Evolutionary conservation across 345 rosid genomes (phyloP).

Genomic region (Salix viminalis): DNA sequence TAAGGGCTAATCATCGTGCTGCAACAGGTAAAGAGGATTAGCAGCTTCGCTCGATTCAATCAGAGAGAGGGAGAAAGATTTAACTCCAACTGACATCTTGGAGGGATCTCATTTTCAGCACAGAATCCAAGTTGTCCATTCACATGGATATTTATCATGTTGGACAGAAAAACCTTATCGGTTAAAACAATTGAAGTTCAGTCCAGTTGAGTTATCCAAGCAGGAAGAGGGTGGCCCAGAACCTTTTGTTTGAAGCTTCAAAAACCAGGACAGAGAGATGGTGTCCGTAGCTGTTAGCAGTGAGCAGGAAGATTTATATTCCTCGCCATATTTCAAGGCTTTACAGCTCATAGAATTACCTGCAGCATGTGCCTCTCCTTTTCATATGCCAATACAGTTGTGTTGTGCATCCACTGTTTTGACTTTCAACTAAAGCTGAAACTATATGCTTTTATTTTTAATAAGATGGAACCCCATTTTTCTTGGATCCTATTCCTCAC

Average conservation of each 20-base stretch:
- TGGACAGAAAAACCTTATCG: not conserved
- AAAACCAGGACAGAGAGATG: not conserved
- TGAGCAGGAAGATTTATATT: not conserved
- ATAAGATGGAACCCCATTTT: not conserved
- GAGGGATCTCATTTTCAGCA: not conserved
- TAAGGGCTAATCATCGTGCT: not conserved
- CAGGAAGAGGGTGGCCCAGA: not conserved
- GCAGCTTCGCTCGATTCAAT: not conserved
- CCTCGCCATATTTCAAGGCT: conserved; percentile 16
- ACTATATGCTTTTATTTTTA: not conserved
- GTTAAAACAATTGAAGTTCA: not conserved
- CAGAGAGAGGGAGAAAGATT: not conserved
- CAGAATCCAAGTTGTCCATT: not conserved
- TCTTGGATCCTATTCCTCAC: not conserved
- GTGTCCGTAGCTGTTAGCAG: conserved; percentile 18
- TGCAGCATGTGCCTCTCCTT: conserved; percentile 10
- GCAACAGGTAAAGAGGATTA: not conserved
- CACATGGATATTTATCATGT: not conserved
- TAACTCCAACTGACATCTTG: not conserved
- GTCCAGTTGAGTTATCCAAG: not conserved
- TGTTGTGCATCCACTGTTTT: not conserved
- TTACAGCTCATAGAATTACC: conserved; percentile 17
- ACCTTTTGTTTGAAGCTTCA: not conserved
- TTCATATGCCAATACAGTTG: not conserved
- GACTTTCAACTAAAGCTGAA: not conserved